These are phyloP conservation scores for Aspergillus bombycis DNA, from an alignment of 2,329 filamentous ascomycete genomes.

Conservation along the genomic window DNA sequence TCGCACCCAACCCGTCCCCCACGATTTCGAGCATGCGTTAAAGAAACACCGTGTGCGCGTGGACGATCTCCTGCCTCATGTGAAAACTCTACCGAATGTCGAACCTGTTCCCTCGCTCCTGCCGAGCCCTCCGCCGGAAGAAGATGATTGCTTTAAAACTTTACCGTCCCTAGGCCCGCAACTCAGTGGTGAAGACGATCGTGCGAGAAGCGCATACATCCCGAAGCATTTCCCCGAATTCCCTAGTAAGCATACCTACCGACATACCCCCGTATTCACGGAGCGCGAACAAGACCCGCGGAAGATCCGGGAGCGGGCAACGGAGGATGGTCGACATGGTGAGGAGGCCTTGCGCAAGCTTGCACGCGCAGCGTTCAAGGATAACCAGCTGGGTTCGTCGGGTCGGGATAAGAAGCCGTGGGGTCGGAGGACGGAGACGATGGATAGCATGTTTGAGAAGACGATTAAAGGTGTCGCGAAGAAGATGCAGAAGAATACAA, in stretches of 20 bases:
- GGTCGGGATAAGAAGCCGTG: constrained; percentile 45
- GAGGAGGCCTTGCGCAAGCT: constrained; percentile 68
- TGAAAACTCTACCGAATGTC: constrained; percentile 31
- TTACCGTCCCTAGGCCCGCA: constrained; percentile 55
- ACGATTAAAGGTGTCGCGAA: constrained; percentile 56
- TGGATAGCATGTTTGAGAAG: constrained; percentile 59
- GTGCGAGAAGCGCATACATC: constrained; percentile 56
- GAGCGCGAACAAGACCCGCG: constrained; percentile 62
- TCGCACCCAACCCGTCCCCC: constrained; percentile 58
- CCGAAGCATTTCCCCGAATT: constrained; percentile 64
- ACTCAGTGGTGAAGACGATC: constrained; percentile 52
- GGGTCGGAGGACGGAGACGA: constrained; percentile 43
- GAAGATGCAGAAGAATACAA: constrained; percentile 38
- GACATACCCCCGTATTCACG: constrained; percentile 61
- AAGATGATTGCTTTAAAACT: constrained; percentile 36
- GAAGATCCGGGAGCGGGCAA: constrained; percentile 64
- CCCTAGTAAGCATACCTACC: constrained; percentile 67
- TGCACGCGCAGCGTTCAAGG: constrained; percentile 52
- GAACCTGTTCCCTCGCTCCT: constrained; percentile 34
- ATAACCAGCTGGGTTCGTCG: constrained; percentile 44
- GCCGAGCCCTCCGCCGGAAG: constrained; percentile 45
- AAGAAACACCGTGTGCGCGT: constrained; percentile 33
- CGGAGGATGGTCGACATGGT: constrained; percentile 66
- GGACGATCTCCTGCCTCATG: constrained; percentile 38
- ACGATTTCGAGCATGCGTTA: constrained; percentile 59